A percentile compares a stretch with the other conserved stretches of the same genome.
Conservation (phyloP, 495 filamentous ascomycete genomes). For the Xylaria palmicola region DNA sequence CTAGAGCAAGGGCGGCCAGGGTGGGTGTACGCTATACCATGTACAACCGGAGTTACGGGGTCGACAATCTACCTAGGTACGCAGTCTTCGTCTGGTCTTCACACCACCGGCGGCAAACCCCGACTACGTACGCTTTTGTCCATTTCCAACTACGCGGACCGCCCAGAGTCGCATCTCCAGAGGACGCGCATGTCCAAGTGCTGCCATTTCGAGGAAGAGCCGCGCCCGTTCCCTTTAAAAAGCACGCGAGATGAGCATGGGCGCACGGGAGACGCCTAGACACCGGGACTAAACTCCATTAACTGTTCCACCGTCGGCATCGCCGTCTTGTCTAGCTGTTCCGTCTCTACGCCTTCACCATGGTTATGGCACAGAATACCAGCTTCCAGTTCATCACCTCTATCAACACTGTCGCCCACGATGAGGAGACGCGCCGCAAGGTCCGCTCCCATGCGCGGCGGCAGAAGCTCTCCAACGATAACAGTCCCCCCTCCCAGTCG, state of each 20-base stretch:
- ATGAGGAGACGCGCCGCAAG: conserved; percentile 33
- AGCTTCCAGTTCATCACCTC: conserved; percentile 35
- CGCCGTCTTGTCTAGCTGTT: neutral
- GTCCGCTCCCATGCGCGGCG: conserved; percentile 31
- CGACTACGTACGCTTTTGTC: conserved; percentile 1
- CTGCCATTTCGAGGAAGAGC: neutral
- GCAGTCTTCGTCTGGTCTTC: neutral
- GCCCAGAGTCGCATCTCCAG: neutral
- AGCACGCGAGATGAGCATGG: neutral
- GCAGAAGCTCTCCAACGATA: conserved; percentile 28
- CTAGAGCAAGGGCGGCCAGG: neutral
- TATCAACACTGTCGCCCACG: conserved; percentile 32
- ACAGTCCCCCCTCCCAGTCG: conserved; percentile 18
- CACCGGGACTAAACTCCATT: neutral
- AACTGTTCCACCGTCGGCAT: neutral
- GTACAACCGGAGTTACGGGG: conserved; percentile 5
- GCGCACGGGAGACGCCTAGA: neutral
- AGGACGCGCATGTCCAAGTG: conserved; percentile 1
- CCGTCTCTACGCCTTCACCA: neutral
- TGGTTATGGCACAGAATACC: conserved; percentile 16
- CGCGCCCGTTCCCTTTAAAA: neutral
- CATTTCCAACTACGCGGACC: conserved; percentile 4
- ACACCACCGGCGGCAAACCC: conserved; percentile 12
- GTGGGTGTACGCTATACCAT: neutral
- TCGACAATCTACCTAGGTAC: no score